Base-by-base conservation (phyloP, 495 filamentous ascomycete species). In the Darksidea phi region DNA sequence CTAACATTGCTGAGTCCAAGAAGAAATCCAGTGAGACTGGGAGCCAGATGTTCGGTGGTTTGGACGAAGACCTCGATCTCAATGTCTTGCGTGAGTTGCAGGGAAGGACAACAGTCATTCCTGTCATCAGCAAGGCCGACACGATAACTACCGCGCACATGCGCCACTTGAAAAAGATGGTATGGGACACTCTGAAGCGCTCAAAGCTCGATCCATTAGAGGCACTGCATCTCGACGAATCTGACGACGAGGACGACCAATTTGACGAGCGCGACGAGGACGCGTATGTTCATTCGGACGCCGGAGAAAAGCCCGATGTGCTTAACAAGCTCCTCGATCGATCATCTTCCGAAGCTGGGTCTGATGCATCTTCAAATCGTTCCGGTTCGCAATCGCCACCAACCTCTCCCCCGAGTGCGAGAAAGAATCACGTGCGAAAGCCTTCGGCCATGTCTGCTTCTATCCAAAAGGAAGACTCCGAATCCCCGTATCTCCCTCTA, bases 91-190 rank as follows among this genome's bases (percentile, higher is more conserved):
- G 89, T 49, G 88, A 87, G 17, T 79, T 98, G 36, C 85, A 94
- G 70, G 91, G 91, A 65, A 98, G 97, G 78, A 97, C 95, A 0
- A 95, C 90, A 0, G 90, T 97, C 51, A 89, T 98, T 32, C 94
- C 94, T 0, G 88, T 98, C 38, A 92, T 98, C 73, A 89, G 91
- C 70, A 98, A 98, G 76, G 95, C 94, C 36, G 94, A 98, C 72
- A 97, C 91, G 13, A 89, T 97, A 66, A 97, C 94, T 43, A 84
- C 86, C 2, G 85, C 88, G 24, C 94, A 98, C 74, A 97, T 98
- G 94, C 76, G 79, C n/a, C 84, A 88, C 70, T 84, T 98, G 46
- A 96, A 94, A 77, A 88, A 86, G 73, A 86, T 89, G 0, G 94
- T 98, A 15, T 95, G 88, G 84, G 84, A 86, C 46, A 93, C 88